Percentiles rank a stretch among this genome's conserved stretches.
phyloP scores from a whole-genome alignment of 78 protist genomes.

The Diacronema lutheri region DNA sequence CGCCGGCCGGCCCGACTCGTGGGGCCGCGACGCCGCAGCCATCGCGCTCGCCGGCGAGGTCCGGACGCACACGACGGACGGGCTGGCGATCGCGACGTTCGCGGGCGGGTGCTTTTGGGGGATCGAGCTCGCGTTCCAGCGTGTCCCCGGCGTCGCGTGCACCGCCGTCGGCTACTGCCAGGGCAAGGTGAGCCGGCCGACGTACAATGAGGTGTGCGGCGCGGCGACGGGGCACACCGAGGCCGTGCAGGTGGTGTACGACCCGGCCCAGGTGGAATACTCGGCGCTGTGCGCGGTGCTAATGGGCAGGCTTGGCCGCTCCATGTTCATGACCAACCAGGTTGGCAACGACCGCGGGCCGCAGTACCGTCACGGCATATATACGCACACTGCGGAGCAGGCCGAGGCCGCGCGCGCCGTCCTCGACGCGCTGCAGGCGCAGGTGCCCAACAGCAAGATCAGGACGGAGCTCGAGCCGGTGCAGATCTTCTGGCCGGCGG shows the following conservation, averaged over 20 bases:
- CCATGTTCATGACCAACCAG: no score
- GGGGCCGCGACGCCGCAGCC: background rate
- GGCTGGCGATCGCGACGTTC: background rate
- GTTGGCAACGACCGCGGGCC: conserved; percentile 4
- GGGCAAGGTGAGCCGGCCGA: background rate
- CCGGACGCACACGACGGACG: background rate
- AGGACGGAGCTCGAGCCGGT: no score
- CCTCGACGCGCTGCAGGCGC: no score
- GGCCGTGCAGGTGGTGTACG: background rate
- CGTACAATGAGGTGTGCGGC: background rate
- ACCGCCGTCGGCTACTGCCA: background rate
- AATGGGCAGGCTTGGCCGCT: background rate
- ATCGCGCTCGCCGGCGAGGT: background rate
- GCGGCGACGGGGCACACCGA: conserved; percentile 24
- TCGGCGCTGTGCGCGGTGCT: background rate
- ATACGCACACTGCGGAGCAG: background rate
- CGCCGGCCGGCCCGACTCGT: background rate
- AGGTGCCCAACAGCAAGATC: no score
- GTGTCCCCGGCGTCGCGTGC: background rate
- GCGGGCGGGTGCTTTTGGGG: conserved; percentile 5
- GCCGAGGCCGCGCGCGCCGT: no score
- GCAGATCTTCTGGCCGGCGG: background rate
- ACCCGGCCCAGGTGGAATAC: background rate
- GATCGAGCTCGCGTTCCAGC: background rate
- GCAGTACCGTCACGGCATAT: background rate